Base-by-base conservation (phyloP, 495 filamentous ascomycete genomes). In the Oidiodendron maius region DNA sequence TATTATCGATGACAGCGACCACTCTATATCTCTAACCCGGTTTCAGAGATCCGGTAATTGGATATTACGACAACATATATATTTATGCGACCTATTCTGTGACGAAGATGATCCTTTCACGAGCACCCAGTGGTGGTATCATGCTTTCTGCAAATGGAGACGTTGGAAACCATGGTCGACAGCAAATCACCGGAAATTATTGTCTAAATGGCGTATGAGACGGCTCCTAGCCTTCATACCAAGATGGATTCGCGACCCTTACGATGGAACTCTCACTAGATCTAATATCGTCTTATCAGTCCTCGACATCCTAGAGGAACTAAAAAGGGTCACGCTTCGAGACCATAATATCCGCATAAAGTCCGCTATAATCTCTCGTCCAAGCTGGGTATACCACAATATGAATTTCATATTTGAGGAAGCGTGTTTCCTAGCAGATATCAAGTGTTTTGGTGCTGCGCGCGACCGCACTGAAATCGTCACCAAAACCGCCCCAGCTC, bases 341-440 rank as follows among this genome's bases (percentile, higher is more conserved):
- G 16, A 46, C 3, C 44, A 46, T 12, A 37, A 37, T 20, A 46
- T 46, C 11, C 15, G 12, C 25, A 46, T 46, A 18, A 24, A 8
- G 2, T 38, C 45, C 5, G 45, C 45, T 11, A 15, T 40, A 10
- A 28, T 38, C 3, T 24, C 45, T 12, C 45, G 30, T 17, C 45
- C 45, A 2, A 6, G 3, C 18, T 38, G 32, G 45, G 18, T 16
- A 3, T 21, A 37, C 22, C 37, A 48, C 36, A 34, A 48, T 37
- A 22, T 22, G 24, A 34, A 21, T 24, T 30, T 38, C 13, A 16
- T 48, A 9, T 38, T 48, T 21, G 20, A 40, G 2, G 45, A 48
- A 26, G 32, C 45, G 4, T 38, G 45, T 38, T 17, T 48, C 10
- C 32, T 38, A 17, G 45, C 45, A 2, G 16, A 24, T 9, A 48